These are phyloP conservation scores for Fusarium verrucosum DNA, from an alignment of 2,329 filamentous ascomycete species.

Conservation along the genomic window DNA sequence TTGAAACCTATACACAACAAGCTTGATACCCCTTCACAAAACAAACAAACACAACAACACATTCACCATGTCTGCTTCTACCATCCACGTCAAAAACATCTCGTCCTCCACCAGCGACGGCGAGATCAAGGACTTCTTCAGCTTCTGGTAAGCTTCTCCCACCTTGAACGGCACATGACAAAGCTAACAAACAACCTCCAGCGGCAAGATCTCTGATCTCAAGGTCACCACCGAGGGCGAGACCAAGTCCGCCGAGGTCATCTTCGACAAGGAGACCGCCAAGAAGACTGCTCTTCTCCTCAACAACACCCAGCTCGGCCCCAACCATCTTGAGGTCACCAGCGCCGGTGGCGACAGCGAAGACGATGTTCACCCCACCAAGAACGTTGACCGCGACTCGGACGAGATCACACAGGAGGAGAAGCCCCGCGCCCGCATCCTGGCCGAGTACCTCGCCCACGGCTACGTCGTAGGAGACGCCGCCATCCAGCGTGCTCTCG, in stretches of 20 bases:
- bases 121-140: conserved; percentile 97
- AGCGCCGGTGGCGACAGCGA: conserved; percentile 72
- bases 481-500: conserved; percentile 83
- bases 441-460: conserved; percentile 96
- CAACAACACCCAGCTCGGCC: conserved; percentile 93
- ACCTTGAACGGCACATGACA: not conserved
- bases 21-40: conserved; percentile 28
- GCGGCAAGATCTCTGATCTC: conserved; percentile 90
- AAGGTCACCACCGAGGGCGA: conserved; percentile 75
- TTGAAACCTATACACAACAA: conserved; percentile 10
- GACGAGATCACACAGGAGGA: conserved; percentile 91
- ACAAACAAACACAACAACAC: conserved; percentile 13
- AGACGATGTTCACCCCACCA: conserved; percentile 66
- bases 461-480: conserved; percentile 83
- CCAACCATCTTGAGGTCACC: conserved; percentile 81
- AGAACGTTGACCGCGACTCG: conserved; percentile 65
- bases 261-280: conserved; percentile 95
- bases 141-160: conserved; percentile 75
- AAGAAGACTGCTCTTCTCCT: conserved; percentile 96
- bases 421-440: conserved; percentile 92
- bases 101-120: conserved; percentile 82
- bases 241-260: conserved; percentile 86
- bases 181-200: conserved; percentile 52
- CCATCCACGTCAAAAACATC: conserved; percentile 92
- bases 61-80: conserved; percentile 64